Evolutionary conservation across 139 green algal species (phyloP), one percentile per base, ranked within the genome.

Genomic region (Ettlia oleoabundans): DNA sequence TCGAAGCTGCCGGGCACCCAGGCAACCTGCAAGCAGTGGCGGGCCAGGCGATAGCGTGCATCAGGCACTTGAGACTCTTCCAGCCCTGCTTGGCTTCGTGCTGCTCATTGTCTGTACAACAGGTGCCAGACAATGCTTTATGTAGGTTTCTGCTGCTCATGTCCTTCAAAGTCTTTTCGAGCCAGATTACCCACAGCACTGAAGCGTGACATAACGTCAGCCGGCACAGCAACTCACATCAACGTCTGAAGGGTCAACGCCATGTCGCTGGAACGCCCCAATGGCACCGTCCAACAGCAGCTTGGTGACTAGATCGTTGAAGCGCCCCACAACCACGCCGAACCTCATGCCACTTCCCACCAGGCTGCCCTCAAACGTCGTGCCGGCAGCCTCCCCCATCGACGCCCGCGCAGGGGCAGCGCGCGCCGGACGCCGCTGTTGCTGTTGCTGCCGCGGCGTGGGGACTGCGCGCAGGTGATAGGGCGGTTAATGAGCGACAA

Each of bases 1-100:
- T 99, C 96, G 90, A 98, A 99, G 88, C 86, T 94, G 40, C 96
- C 96, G 37, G 96, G 96, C 18, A 99, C 96, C 94, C 94, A 99
- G 26, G 84, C 91, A 4, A 98, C 92, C 94, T 98, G 87, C 37
- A n/a, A n/a, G n/a, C n/a, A n/a, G 47, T 58, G 47, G 47, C 47
- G 47, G 47, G 47, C 47, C 10, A 24, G 15, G 13, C 10, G 15
- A 58, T 15, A 58, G 47, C 47, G 15, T 10, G 10, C 47, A 58
- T n/a, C n/a, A n/a, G n/a, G n/a, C n/a, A n/a, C n/a, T n/a, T n/a
- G n/a, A n/a, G n/a, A n/a, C n/a, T n/a, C n/a, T n/a, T n/a, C n/a
- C n/a, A n/a, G n/a, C n/a, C n/a, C n/a, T n/a, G n/a, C n/a, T n/a
- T n/a, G n/a, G n/a, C n/a, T n/a, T n/a, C n/a, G n/a, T n/a, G n/a